These are phyloP conservation scores for Phellopilus nigrolimitatus DNA, from an alignment of 1,284 basidiomycete genomes.

Conservation along the genomic window DNA sequence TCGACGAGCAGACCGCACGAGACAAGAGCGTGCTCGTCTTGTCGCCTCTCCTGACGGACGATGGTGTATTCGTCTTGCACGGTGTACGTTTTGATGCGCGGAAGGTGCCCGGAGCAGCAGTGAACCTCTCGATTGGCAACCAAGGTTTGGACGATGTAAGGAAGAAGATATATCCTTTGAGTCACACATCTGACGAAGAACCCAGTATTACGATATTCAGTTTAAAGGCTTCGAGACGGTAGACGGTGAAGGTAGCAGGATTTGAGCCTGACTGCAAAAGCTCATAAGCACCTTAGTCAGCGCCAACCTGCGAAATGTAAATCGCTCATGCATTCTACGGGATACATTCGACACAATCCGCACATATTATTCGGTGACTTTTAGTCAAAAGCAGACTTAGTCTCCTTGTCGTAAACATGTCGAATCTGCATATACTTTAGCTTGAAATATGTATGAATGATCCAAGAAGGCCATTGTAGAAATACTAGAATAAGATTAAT, in stretches of 20 bases:
- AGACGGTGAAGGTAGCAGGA: not conserved
- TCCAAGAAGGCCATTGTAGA: no score
- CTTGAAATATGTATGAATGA: no score
- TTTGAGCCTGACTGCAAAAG: no score
- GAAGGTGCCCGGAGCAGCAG: not conserved
- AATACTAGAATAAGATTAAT: no score
- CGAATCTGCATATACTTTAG: no score
- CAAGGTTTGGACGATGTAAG: not conserved
- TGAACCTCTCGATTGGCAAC: not conserved
- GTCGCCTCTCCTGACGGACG: not conserved
- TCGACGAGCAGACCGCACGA: not conserved
- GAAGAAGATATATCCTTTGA: not conserved
- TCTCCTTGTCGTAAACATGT: no score
- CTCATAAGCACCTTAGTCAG: no score
- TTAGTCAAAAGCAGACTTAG: no score
- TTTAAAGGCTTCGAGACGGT: not conserved
- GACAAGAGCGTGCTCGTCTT: constrained; percentile 1
- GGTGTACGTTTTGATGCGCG: not conserved
- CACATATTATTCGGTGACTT: no score
- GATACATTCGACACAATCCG: no score
- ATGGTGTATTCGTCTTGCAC: not conserved
- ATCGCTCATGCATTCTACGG: no score
- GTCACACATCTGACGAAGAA: not conserved
- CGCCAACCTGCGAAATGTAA: no score
- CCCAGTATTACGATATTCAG: not conserved